Percentiles rank a stretch among this genome's conserved stretches.
These are phyloP conservation scores for Monosporascus ibericus DNA, from an alignment of 2,329 filamentous ascomycete genomes.

Conservation along the genomic window DNA sequence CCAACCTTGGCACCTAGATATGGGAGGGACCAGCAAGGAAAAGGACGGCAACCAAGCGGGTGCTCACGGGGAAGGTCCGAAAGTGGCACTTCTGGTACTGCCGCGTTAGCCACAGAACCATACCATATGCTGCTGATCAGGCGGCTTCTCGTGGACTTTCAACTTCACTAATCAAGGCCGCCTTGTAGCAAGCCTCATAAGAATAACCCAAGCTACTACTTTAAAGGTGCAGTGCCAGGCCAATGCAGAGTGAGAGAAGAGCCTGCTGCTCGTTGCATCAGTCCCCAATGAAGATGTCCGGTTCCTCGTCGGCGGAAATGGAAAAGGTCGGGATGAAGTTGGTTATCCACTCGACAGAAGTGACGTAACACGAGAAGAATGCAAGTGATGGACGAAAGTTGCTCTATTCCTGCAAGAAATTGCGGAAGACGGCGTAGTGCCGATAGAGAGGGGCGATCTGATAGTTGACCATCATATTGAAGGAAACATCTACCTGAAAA, in stretches of 20 bases:
- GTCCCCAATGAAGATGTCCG: constrained; percentile 11
- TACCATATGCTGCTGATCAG: constrained; percentile 17
- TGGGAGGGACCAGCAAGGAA: constrained; percentile 22
- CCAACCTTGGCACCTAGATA: constrained; percentile 23
- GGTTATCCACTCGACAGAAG: constrained; percentile 1
- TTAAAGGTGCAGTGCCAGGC: constrained; percentile 1
- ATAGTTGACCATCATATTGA: constrained; percentile 9
- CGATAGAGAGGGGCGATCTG: constrained; percentile 12
- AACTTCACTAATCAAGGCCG: constrained; percentile 19
- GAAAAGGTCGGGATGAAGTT: constrained; percentile 6
- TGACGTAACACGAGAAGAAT: constrained; percentile 5
- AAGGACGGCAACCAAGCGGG: constrained; percentile 17
- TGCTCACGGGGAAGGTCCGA: constrained; percentile 25
- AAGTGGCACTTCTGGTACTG: constrained; percentile 24
- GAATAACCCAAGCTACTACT: constrained; percentile 5
- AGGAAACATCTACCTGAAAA: constrained; percentile 20
- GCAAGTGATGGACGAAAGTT: constrained; percentile 14
- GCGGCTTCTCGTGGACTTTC: constrained; percentile 24
- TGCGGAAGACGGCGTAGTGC: constrained; percentile 1
- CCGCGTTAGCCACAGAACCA: constrained; percentile 22
- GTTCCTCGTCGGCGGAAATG: constrained; percentile 16
- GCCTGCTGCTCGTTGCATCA: constrained; percentile 8
- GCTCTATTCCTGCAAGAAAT: constrained; percentile 14
- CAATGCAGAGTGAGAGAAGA: background rate
- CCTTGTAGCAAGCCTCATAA: constrained; percentile 11